phyloP scores from a whole-genome alignment of 1,284 basidiomycete species.

The Sporisorium exsertum region DNA sequence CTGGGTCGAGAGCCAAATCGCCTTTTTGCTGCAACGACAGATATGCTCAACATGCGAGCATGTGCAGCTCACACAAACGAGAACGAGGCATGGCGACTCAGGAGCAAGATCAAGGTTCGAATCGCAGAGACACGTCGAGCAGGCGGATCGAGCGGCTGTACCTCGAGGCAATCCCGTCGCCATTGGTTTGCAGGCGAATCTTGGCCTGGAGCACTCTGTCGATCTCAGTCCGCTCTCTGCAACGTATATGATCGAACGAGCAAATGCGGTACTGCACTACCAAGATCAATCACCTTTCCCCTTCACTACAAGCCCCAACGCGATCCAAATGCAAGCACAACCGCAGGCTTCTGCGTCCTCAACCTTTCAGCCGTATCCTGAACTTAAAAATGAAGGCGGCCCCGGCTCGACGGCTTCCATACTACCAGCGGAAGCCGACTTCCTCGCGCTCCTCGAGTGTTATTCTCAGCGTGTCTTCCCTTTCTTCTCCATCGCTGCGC shows the following conservation, averaged over 20 bases:
- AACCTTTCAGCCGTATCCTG: background rate
- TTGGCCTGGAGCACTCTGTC: background rate
- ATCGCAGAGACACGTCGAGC: background rate
- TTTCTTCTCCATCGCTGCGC: constrained; percentile 3
- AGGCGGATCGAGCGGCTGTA: background rate
- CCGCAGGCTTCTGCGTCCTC: background rate
- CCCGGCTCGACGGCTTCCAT: background rate
- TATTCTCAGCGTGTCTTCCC: constrained; percentile 1
- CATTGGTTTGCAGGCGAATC: background rate
- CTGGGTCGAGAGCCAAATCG: constrained; percentile 25
- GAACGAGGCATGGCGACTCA: constrained; percentile 1
- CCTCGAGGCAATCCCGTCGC: background rate
- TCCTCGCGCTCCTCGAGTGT: constrained; percentile 5
- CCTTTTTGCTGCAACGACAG: background rate
- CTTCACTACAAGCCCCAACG: background rate
- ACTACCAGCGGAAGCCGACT: background rate
- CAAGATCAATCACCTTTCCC: background rate
- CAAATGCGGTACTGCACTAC: background rate
- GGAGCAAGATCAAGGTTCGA: background rate
- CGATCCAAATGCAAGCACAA: background rate
- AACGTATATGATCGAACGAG: constrained; percentile 1
- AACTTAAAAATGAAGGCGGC: constrained; percentile 1
- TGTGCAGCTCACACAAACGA: background rate
- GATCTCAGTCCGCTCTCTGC: constrained; percentile 7
- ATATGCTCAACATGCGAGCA: background rate